Conservation (phyloP, 1,139 yeast species). For the Zhuliangozyma parablackwelliae region DNA sequence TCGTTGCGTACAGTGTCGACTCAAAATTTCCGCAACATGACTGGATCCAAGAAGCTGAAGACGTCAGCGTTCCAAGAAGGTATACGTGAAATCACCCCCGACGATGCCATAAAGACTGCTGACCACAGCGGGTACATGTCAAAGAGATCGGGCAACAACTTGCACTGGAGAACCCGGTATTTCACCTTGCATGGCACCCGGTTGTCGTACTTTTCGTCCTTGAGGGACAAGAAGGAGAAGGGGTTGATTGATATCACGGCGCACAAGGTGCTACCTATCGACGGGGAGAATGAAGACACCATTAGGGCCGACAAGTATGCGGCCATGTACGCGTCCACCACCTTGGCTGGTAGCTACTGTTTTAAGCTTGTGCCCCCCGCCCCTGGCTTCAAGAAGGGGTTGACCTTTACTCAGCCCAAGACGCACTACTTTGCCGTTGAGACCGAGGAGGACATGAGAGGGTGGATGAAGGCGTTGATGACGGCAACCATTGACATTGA, state of each 20-base stretch:
- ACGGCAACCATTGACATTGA: conserved; percentile 96
- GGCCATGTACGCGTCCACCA: conserved; percentile 84
- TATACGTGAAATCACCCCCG: conserved; percentile 69
- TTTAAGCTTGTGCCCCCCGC: conserved; percentile 95
- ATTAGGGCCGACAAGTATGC: conserved; percentile 73
- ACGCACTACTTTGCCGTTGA: conserved; percentile 96
- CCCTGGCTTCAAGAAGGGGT: conserved; percentile 92
- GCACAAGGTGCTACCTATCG: conserved; percentile 72
- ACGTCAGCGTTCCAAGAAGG: conserved; percentile 96
- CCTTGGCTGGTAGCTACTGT: conserved; percentile 89
- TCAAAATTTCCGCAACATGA: conserved; percentile 39
- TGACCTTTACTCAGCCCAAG: conserved; percentile 93
- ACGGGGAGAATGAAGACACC: conserved; percentile 47
- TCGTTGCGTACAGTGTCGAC: conserved; percentile 42
- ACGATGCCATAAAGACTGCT: conserved; percentile 73
- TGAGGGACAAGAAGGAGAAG: conserved; percentile 77
- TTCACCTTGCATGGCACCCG: conserved; percentile 92
- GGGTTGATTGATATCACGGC: conserved; percentile 95
- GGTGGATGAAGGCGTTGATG: conserved; percentile 93
- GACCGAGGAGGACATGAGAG: conserved; percentile 83
- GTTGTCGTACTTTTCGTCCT: conserved; percentile 78
- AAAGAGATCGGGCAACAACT: conserved; percentile 73
- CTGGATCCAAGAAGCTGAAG: conserved; percentile 50
- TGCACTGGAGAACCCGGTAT: conserved; percentile 90
- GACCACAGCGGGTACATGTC: conserved; percentile 93